Conservation (phyloP, 352 stramenopile genomes). For the Phytopythium oedochilum region DNA sequence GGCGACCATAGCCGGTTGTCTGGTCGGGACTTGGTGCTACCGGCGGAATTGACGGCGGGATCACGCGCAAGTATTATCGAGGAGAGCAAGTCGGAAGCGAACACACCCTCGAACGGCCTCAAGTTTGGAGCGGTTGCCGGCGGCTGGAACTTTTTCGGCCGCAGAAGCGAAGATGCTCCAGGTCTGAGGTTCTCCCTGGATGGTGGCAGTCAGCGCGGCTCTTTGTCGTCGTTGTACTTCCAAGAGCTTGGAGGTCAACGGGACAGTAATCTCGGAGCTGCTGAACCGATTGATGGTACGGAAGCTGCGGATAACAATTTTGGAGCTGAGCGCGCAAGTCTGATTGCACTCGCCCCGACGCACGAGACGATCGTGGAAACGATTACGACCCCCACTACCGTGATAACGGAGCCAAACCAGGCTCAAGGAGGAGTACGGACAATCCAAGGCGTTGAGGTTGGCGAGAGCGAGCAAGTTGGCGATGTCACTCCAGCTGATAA, state of each 20-base stretch:
- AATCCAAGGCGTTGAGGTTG: not conserved
- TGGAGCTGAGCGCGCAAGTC: not conserved
- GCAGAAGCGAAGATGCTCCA: not conserved
- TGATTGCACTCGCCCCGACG: not conserved
- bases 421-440: not conserved
- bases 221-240: not conserved
- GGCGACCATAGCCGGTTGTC: not conserved
- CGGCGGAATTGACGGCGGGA: not conserved
- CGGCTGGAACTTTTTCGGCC: conserved; percentile 1
- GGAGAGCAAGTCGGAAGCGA: not conserved
- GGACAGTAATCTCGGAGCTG: not conserved
- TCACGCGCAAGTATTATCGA: not conserved
- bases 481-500: not conserved
- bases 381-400: not conserved
- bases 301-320: not conserved
- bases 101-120: not conserved
- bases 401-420: not conserved
- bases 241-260: not conserved
- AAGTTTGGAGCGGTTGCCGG: conserved; percentile 1
- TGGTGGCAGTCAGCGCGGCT: conserved; percentile 1
- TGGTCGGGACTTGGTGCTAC: not conserved
- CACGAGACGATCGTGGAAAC: conserved; percentile 2
- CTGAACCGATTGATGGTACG: not conserved
- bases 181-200: not conserved
- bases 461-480: conserved; percentile 3